Evolutionary conservation across 2,329 filamentous ascomycete species (phyloP).

Genomic region (Penicillium sp.): DNA sequence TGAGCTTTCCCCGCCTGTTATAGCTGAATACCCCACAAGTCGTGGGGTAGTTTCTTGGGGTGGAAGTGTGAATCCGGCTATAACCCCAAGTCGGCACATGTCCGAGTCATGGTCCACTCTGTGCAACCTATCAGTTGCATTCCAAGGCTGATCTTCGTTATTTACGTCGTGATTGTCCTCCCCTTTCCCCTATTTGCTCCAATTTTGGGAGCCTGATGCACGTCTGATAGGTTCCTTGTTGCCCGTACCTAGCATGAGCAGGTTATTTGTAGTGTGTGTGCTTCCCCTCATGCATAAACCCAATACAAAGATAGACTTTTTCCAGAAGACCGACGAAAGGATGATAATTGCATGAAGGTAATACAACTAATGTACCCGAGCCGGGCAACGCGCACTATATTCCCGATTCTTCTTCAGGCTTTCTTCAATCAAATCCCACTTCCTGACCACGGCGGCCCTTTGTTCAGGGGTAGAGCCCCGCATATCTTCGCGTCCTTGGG

Average conservation of each 20-base stretch:
- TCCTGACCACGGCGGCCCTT: constrained; percentile 14
- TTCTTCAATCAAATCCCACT: constrained; percentile 19
- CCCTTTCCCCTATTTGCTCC: neutral
- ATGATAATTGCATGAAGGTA: neutral
- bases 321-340: neutral
- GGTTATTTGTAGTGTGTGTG: neutral
- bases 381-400: neutral
- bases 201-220: neutral
- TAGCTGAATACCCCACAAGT: neutral
- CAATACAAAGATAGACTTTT: neutral
- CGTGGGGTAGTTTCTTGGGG: constrained; percentile 4
- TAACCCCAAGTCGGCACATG: constrained; percentile 2
- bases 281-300: neutral
- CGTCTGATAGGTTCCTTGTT: neutral
- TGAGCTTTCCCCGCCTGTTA: neutral
- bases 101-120: constrained; percentile 1
- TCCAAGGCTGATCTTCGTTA: neutral
- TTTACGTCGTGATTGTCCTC: neutral
- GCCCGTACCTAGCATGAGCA: neutral
- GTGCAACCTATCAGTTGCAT: neutral
- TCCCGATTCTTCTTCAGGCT: neutral
- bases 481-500: constrained; percentile 24
- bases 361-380: neutral
- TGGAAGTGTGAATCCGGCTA: neutral
- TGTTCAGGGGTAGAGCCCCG: constrained; percentile 13